Conservation (phyloP, 2,329 filamentous ascomycete species). For the Aspergillus sp. region DNA sequence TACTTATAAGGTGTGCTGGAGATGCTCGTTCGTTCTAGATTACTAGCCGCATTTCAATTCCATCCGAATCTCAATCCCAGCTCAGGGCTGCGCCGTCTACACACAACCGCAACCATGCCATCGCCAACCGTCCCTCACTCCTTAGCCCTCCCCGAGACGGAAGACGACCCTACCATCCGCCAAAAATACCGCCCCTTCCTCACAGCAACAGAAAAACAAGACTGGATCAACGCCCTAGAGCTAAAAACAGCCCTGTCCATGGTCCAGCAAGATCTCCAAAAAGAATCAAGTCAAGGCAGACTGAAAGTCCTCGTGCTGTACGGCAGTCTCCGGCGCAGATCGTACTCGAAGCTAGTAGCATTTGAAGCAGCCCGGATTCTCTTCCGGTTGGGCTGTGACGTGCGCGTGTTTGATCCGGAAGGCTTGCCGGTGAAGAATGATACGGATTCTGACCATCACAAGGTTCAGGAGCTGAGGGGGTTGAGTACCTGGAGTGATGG, state of each 20-base stretch:
- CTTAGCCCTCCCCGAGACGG: conserved; percentile 38
- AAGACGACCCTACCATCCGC: conserved; percentile 45
- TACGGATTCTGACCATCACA: conserved; percentile 49
- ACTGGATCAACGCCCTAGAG: conserved; percentile 55
- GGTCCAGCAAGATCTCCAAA: conserved; percentile 42
- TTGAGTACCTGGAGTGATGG: conserved; percentile 60
- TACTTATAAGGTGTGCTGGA: background rate
- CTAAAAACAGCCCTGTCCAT: conserved; percentile 48
- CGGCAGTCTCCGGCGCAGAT: conserved; percentile 52
- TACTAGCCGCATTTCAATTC: background rate
- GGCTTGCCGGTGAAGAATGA: conserved; percentile 60
- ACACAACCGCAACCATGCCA: conserved; percentile 7
- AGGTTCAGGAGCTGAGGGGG: conserved; percentile 57
- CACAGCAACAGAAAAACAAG: conserved; percentile 30
- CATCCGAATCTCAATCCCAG: background rate
- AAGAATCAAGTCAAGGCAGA: conserved; percentile 26
- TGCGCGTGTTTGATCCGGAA: conserved; percentile 55
- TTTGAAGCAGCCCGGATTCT: conserved; percentile 56
- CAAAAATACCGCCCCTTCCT: conserved; percentile 54
- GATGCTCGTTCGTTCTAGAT: conserved; percentile 3
- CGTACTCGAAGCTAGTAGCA: conserved; percentile 55
- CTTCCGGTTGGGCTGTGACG: conserved; percentile 59
- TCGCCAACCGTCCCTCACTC: conserved; percentile 15
- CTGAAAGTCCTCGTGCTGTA: conserved; percentile 56
- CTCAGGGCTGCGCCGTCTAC: conserved; percentile 3